Percentiles rank a stretch among this genome's conserved stretches.
Evolutionary conservation across 495 filamentous ascomycete genomes (phyloP).

Genomic region (Hypoxylon lienhwacheense): DNA sequence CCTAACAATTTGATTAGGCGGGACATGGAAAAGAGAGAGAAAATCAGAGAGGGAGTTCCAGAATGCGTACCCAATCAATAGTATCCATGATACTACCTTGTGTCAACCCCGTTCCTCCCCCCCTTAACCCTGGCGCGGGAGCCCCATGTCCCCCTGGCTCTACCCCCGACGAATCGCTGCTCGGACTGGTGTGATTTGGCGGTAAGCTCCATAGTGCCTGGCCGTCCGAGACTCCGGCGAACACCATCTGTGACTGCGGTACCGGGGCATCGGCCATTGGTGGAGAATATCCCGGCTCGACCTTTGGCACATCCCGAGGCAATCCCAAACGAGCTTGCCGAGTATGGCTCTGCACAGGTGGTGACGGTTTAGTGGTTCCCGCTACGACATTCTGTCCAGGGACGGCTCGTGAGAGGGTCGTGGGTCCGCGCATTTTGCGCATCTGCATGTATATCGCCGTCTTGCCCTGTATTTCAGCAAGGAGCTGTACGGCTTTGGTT

Average conservation of each 20-base stretch:
- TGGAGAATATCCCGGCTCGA: conserved; percentile 25
- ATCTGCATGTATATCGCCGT: conserved; percentile 46
- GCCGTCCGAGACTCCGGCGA: conserved; percentile 49
- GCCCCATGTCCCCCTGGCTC: conserved; percentile 13
- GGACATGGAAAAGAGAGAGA: neutral
- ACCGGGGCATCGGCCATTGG: conserved; percentile 19
- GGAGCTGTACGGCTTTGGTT: conserved; percentile 44
- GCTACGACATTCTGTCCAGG: conserved; percentile 45
- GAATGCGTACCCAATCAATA: conserved; percentile 42
- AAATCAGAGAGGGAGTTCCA: neutral
- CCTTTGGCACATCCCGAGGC: conserved; percentile 8
- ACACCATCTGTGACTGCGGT: conserved; percentile 44
- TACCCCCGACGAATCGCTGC: conserved; percentile 38
- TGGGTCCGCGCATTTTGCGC: conserved; percentile 53
- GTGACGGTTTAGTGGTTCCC: conserved; percentile 34
- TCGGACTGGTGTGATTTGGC: conserved; percentile 42
- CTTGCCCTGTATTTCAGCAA: conserved; percentile 46
- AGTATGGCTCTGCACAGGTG: conserved; percentile 1
- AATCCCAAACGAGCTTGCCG: conserved; percentile 5
- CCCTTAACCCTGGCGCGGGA: conserved; percentile 6
- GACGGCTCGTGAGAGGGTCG: conserved; percentile 39
- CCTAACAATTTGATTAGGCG: conserved; percentile 24
- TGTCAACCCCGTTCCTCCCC: conserved; percentile 1
- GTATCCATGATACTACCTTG: conserved; percentile 39
- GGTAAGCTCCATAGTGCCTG: conserved; percentile 50